phyloP scores from a whole-genome alignment of 495 filamentous ascomycete species.

The Thozetella sp. region DNA sequence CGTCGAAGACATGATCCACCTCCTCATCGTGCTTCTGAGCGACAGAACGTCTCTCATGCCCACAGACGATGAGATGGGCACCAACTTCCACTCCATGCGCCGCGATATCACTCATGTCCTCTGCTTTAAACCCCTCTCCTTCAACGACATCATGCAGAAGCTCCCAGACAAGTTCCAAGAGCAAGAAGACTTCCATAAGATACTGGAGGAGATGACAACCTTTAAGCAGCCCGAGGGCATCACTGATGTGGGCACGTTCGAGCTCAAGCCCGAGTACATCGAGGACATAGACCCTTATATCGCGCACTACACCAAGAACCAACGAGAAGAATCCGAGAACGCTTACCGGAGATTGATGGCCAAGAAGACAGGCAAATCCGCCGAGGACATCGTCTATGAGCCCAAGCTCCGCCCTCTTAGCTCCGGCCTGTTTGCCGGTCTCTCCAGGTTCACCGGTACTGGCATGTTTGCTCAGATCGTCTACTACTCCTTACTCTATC shows the following conservation, averaged over 20 bases:
- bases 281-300: constrained; percentile 92
- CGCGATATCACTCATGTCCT: constrained; percentile 91
- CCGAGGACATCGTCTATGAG: constrained; percentile 89
- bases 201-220: constrained; percentile 85
- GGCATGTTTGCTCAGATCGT: constrained; percentile 89
- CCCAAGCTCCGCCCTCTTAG: constrained; percentile 79
- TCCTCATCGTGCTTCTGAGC: constrained; percentile 87
- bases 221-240: constrained; percentile 91
- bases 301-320: constrained; percentile 93
- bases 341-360: constrained; percentile 84
- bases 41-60: constrained; percentile 82
- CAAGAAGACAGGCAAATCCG: constrained; percentile 80
- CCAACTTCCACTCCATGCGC: constrained; percentile 72
- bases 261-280: constrained; percentile 82
- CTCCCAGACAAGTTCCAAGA: constrained; percentile 87
- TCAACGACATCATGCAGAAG: constrained; percentile 81
- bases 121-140: constrained; percentile 94
- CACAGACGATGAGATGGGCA: constrained; percentile 63
- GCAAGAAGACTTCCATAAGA: constrained; percentile 72
- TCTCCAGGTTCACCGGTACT: constrained; percentile 77
- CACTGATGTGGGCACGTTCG: constrained; percentile 90
- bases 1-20: constrained; percentile 91
- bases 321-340: constrained; percentile 92
- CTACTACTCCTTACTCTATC: constrained; percentile 82
- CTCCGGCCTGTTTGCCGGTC: constrained; percentile 72